Evolutionary conservation across 1,284 basidiomycete genomes (phyloP), one percentile per base, ranked within the genome.

Genomic region (Apiotrichum sp.): DNA sequence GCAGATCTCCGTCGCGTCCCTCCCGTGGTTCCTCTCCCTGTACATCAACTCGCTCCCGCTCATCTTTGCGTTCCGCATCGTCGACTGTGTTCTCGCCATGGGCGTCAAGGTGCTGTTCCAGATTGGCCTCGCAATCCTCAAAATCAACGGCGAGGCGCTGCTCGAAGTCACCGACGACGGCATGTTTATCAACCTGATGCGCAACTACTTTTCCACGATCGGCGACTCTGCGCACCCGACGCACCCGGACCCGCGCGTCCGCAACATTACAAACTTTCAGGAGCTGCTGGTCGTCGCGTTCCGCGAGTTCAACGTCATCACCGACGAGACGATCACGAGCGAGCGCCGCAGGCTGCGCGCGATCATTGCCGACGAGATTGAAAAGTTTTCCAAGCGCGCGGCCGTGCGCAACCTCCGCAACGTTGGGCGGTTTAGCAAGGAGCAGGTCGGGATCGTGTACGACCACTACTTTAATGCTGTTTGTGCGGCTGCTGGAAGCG

Each of bases 51-150:
- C 91, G 67, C 97, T 98, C 92, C 96, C 96, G 0, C 89, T 98
- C 84, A 87, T 98, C 47, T 98, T 98, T 70, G 95, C 96, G 0
- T 98, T 98, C 81, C 85, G 96, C 47, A 93, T 99, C 69, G 91
- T 97, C 2, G 96, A 99, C 73, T 99, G 96, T 75, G 96, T 99
- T 77, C 89, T 98, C 79, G 93, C 93, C 62, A 98, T 97, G 91
- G 96, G 96, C 0, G 92, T 95, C 2, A 98, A 93, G 69, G 96
- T 98, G 11, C 78, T 98, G 46, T 98, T 98, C 80, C 95, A 98
- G 82, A 77, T 77, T 46, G 76, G 75, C 58, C 63, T 77, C 2
- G 96, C 96, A 13, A 96, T 98, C 50, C 83, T 99, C 55, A 98
- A 98, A 78, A 96, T 98, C 76, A 99, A 99, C 64, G 93, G 93